Evolutionary conservation across 2,329 filamentous ascomycete genomes (phyloP).

Genomic region (Colletotrichum higginsianum): DNA sequence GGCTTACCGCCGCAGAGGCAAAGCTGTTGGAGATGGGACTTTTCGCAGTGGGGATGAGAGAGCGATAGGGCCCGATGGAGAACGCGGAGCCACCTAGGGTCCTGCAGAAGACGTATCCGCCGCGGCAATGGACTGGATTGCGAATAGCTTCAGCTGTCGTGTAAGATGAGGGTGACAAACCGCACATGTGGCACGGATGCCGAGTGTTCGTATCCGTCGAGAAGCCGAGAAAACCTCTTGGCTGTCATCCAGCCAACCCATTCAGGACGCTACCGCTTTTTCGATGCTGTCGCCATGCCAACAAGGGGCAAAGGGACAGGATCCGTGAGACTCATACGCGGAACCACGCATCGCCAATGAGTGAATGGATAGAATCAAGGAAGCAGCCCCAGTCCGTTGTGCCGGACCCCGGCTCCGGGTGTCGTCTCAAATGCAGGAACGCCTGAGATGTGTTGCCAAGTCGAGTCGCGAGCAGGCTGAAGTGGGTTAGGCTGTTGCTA

Average conservation of each 20-base stretch:
- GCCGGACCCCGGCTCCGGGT: slow-evolving; percentile 26
- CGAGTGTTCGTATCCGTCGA: slow-evolving; percentile 13
- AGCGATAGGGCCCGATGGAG: slow-evolving; percentile 30
- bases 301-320: slow-evolving; percentile 30
- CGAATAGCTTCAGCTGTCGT: slow-evolving; percentile 30
- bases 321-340: not conserved
- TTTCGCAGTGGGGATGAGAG: slow-evolving; percentile 21
- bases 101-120: slow-evolving; percentile 29
- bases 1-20: slow-evolving; percentile 4
- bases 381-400: slow-evolving; percentile 10
- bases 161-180: slow-evolving; percentile 2
- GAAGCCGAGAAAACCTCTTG: slow-evolving; percentile 20
- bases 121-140: slow-evolving; percentile 1
- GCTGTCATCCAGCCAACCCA: slow-evolving; percentile 2
- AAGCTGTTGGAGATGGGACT: slow-evolving; percentile 12
- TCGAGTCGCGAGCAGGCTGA: slow-evolving; percentile 29
- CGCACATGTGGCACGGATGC: slow-evolving; percentile 23
- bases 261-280: slow-evolving; percentile 12
- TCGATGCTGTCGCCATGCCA: slow-evolving; percentile 40
- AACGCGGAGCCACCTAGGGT: slow-evolving; percentile 32
- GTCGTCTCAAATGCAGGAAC: slow-evolving; percentile 42
- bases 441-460: slow-evolving; percentile 19
- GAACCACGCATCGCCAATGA: slow-evolving; percentile 40
- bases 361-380: slow-evolving; percentile 36
- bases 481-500: slow-evolving; percentile 29